A percentile compares a stretch with the other conserved stretches of the same genome.
phyloP scores from a whole-genome alignment of 495 filamentous ascomycete genomes.

The Cetradonia linearis region DNA sequence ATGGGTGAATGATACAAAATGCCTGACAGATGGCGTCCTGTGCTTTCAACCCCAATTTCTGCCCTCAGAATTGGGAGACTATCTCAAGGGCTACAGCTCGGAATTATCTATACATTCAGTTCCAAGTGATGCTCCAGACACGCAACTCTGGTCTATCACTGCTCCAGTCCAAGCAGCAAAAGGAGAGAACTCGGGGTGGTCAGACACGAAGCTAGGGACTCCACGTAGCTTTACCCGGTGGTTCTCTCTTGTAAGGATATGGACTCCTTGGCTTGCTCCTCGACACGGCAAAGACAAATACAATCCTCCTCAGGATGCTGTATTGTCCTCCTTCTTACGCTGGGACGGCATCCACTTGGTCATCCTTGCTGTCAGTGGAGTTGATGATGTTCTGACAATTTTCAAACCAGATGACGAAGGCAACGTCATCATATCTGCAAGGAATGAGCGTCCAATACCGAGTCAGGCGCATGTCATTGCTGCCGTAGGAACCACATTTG shows the following conservation, averaged over 20 bases:
- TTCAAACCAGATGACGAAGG: constrained; percentile 58
- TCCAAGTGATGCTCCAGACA: constrained; percentile 58
- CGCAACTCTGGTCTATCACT: constrained; percentile 60
- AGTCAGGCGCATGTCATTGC: constrained; percentile 56
- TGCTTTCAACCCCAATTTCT: constrained; percentile 34
- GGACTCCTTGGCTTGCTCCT: constrained; percentile 78
- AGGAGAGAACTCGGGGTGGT: constrained; percentile 45
- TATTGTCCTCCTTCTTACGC: constrained; percentile 73
- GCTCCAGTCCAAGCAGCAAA: constrained; percentile 43
- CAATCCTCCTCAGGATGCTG: constrained; percentile 59
- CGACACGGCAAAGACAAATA: constrained; percentile 65
- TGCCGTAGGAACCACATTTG: constrained; percentile 63
- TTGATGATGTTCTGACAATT: constrained; percentile 60
- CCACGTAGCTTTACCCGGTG: constrained; percentile 51
- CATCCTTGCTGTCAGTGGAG: constrained; percentile 69
- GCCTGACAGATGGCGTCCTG: constrained; percentile 52
- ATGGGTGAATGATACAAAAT: constrained; percentile 61
- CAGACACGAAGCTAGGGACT: constrained; percentile 49
- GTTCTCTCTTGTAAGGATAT: constrained; percentile 71
- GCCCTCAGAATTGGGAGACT: constrained; percentile 43
- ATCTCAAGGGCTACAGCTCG: constrained; percentile 50
- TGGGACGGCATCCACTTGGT: constrained; percentile 67
- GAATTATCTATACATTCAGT: constrained; percentile 46
- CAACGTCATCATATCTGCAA: constrained; percentile 54
- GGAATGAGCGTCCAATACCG: constrained; percentile 52